Evolutionary conservation across 2,329 filamentous ascomycete species (phyloP).

Genomic region (Scleromitrula shiraiana): DNA sequence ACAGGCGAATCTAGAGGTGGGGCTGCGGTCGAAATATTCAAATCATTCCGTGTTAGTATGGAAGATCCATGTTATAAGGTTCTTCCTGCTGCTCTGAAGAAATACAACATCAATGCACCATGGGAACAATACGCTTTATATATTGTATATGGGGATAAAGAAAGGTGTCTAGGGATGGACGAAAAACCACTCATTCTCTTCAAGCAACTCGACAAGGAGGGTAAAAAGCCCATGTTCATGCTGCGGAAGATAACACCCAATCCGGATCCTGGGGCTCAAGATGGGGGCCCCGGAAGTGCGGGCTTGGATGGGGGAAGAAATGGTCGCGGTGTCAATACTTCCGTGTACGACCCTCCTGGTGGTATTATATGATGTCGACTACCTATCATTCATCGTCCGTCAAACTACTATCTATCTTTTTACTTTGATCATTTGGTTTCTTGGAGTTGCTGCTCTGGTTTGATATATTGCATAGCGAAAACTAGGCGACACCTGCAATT

Average conservation of each 20-base stretch:
- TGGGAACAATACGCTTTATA: conserved; percentile 97
- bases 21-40: conserved; percentile 87
- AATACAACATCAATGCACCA: conserved; percentile 97
- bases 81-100: conserved; percentile 86
- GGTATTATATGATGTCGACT: conserved; percentile 26
- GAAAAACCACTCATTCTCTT: conserved; percentile 94
- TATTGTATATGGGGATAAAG: conserved; percentile 98
- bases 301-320: conserved; percentile 16
- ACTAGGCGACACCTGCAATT: conserved; percentile 4
- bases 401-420: too few relatives aligned
- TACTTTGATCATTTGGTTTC: conserved; percentile 3
- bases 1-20: conserved; percentile 35
- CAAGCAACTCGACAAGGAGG: conserved; percentile 94
- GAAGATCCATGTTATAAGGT: conserved; percentile 98
- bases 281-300: conserved; percentile 27
- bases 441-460: conserved; percentile 7
- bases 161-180: conserved; percentile 82
- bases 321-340: conserved; percentile 14
- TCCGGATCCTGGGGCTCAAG: conserved; percentile 31
- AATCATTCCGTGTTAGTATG: conserved; percentile 95
- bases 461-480: conserved; percentile 7
- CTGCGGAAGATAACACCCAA: conserved; percentile 41
- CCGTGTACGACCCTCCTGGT: conserved; percentile 27
- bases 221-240: conserved; percentile 86
- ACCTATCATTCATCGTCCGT: too few relatives aligned